Evolutionary conservation across 331 rosid genomes (phyloP), one percentile per base, ranked within the genome.

Genomic region (Pyrus hybrid): DNA sequence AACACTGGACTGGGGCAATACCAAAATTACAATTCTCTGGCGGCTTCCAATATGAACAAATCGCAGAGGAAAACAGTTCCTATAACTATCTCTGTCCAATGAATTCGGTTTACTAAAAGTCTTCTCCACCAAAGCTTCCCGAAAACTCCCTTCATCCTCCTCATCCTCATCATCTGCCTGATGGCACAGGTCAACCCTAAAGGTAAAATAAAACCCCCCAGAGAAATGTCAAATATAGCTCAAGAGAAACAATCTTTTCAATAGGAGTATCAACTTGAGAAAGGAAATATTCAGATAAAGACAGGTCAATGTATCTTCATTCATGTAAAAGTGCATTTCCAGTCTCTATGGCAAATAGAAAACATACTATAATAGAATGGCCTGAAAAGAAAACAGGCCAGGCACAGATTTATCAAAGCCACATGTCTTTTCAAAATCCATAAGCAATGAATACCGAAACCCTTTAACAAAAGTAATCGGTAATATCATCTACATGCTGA

Each of bases 121-220:
- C 84, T 85, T 88, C 70, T 84, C 92, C 45, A 93, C 71, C 74
- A 93, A 83, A 84, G 88, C 79, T 81, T 90, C 90, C 67, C 86
- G 90, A 28, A 73, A 60, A 81, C 78, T 86, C 76, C 86, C 96
- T 82, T 87, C 97, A 68, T 88, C 85, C 67, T 93, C 98, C 56
- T 93, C 91, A 1, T 91, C 97, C 63, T 88, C 96, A 9, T 93
- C 91, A 30, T 81, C 76, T 77, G 96, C 85, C 85, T 93, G 98
- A 82, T 93, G 98, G 89, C 98, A 93, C 74, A 91, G 97, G 80
- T 93, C 98, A 85, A 93, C 90, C 98, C 98, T 93, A 83, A 63
- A 77, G 70, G 63, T 58, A 67, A 79, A 73, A 54, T 67, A 63
- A 63, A 81, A 71, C 23, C 37, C 70, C 72, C 72, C 80, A 28